Conservation (phyloP, 441 rosid species). For the Populus tomentosa region DNA sequence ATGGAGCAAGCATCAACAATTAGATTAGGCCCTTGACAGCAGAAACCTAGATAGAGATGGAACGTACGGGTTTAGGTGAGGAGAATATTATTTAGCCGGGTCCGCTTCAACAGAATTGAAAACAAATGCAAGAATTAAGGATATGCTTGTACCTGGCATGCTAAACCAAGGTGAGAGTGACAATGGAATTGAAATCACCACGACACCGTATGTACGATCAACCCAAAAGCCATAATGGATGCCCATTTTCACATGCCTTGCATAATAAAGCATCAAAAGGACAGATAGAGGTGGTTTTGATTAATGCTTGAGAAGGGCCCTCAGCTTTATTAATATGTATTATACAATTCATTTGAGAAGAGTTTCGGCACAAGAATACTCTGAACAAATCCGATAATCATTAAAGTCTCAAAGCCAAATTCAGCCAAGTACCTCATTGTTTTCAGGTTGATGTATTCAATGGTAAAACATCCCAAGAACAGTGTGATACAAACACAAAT, state of each 20-base stretch:
- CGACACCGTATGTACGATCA: conserved; percentile 38
- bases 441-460: neutral
- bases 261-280: conserved; percentile 16
- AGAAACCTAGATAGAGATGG: conserved; percentile 24
- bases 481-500: neutral
- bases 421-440: neutral
- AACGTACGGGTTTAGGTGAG: conserved; percentile 2
- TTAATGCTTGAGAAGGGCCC: conserved; percentile 26
- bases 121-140: conserved; percentile 19
- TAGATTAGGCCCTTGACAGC: conserved; percentile 29
- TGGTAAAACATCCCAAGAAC: neutral
- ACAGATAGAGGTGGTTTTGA: conserved; percentile 15
- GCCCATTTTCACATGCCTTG: conserved; percentile 27
- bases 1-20: conserved; percentile 20
- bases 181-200: conserved; percentile 41
- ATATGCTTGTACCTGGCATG: conserved; percentile 27
- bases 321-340: conserved; percentile 13
- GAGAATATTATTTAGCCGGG: conserved; percentile 18
- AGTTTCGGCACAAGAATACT: conserved; percentile 10
- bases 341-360: conserved; percentile 8
- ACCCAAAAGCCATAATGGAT: conserved; percentile 30
- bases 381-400: conserved; percentile 11
- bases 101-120: conserved; percentile 18
- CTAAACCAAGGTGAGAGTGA: conserved; percentile 26
- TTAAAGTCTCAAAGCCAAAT: conserved; percentile 13